phyloP scores from a whole-genome alignment of 202 grass and related monocot species.

The Hordeum pubiflorum region DNA sequence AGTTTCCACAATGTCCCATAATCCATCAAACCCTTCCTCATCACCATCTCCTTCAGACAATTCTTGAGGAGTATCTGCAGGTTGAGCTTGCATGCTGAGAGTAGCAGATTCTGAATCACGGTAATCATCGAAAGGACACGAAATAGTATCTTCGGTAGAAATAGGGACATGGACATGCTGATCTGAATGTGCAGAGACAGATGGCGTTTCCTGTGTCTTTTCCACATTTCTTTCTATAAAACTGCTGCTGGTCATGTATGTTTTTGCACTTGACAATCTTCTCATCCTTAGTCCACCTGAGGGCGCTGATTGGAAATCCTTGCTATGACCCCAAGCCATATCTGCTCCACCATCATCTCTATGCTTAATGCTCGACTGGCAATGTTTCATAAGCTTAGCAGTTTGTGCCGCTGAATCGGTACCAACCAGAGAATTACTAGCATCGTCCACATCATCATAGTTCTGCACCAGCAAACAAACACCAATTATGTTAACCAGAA shows the following conservation, averaged over 20 bases:
- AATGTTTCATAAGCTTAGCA: background rate
- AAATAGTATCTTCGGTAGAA: background rate
- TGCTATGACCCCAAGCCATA: conserved; percentile 37
- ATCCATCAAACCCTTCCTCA: background rate
- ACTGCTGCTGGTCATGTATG: conserved; percentile 18
- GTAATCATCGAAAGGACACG: background rate
- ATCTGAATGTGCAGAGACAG: background rate
- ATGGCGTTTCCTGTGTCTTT: background rate
- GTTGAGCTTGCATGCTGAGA: background rate
- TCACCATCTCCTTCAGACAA: background rate
- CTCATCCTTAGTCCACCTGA: background rate
- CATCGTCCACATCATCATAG: conserved; percentile 17
- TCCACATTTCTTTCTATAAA: background rate
- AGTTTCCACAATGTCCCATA: background rate
- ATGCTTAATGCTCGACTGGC: background rate
- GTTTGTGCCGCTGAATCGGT: conserved; percentile 15
- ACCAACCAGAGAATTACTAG: conserved; percentile 2
- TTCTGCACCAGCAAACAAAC: conserved; percentile 29
- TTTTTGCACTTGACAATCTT: conserved; percentile 18
- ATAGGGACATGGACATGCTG: background rate
- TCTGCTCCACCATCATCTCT: conserved; percentile 1
- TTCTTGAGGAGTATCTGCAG: background rate
- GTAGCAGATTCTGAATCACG: background rate
- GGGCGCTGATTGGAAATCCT: conserved; percentile 23
- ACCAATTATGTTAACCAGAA: background rate